These are phyloP conservation scores for Blakeslea trispora DNA, from an alignment of 371 early-diverging fungal genomes.

Conservation along the genomic window DNA sequence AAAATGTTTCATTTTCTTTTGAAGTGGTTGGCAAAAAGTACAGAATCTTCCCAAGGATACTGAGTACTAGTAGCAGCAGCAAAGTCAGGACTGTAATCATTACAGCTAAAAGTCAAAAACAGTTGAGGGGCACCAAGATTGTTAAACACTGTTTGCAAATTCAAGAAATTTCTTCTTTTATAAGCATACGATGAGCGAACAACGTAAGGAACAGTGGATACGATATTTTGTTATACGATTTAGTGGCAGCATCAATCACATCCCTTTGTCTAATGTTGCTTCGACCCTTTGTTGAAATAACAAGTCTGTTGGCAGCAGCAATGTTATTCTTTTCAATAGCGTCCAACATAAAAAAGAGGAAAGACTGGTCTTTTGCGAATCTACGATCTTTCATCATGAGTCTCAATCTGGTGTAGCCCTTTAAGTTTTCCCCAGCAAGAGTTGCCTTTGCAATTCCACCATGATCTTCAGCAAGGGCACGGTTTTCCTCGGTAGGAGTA, in stretches of 20 bases:
- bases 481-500: not conserved
- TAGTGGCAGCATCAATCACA: not conserved
- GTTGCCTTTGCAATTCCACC: not conserved
- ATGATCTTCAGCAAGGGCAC: not conserved
- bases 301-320: not conserved
- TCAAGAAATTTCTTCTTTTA: slow-evolving; percentile 3
- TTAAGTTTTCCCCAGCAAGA: not conserved
- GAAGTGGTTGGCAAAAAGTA: slow-evolving; percentile 4
- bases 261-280: not conserved
- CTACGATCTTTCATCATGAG: slow-evolving; percentile 3
- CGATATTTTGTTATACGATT: not conserved
- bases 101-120: slow-evolving; percentile 8
- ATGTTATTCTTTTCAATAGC: slow-evolving; percentile 1
- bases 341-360: slow-evolving; percentile 9
- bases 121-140: slow-evolving; percentile 11
- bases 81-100: slow-evolving; percentile 2
- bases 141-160: not conserved
- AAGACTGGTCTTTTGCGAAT: slow-evolving; percentile 6
- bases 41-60: slow-evolving; percentile 8
- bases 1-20: slow-evolving; percentile 10
- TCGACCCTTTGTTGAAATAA: not conserved
- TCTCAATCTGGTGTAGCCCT: not conserved
- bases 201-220: not conserved
- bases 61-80: not conserved
- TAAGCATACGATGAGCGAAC: slow-evolving; percentile 5